phyloP scores from a whole-genome alignment of 1,284 basidiomycete genomes.

The Moniliophthora roreri region DNA sequence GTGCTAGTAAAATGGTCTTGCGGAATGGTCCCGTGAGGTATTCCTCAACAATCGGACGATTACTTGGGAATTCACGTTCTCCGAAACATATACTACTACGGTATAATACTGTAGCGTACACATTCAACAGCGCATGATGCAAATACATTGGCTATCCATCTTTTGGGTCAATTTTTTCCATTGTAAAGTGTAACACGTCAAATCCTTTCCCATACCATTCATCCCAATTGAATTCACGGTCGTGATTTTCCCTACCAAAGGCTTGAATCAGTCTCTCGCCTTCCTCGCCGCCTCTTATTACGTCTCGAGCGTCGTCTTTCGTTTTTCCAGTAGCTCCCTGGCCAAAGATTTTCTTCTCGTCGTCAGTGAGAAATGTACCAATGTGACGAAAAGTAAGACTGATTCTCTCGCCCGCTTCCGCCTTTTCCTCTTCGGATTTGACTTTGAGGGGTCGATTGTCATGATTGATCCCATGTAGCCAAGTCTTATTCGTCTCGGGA shows the following conservation, averaged over 20 bases:
- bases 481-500: conserved; percentile 62
- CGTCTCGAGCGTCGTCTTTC: conserved; percentile 44
- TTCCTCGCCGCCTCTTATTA: conserved; percentile 51
- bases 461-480: conserved; percentile 69
- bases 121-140: too few relatives aligned
- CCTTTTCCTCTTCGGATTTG: conserved; percentile 55
- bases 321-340: conserved; percentile 68
- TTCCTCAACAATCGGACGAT: too few relatives aligned
- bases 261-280: conserved; percentile 51
- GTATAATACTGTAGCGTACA: too few relatives aligned
- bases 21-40: too few relatives aligned
- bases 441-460: conserved; percentile 58
- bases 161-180: background rate
- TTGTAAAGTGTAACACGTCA: conserved; percentile 62
- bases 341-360: conserved; percentile 57
- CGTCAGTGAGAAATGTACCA: conserved; percentile 62
- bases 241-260: conserved; percentile 72
- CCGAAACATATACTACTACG: too few relatives aligned
- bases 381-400: conserved; percentile 77
- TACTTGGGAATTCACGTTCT: too few relatives aligned
- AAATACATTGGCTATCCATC: too few relatives aligned
- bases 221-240: conserved; percentile 68
- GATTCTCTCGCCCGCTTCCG: conserved; percentile 61
- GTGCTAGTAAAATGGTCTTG: too few relatives aligned
- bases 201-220: conserved; percentile 59